Percentiles rank a stretch among this genome's conserved stretches.
Conservation (phyloP, 139 green algal species). For the Closterium sp. region DNA sequence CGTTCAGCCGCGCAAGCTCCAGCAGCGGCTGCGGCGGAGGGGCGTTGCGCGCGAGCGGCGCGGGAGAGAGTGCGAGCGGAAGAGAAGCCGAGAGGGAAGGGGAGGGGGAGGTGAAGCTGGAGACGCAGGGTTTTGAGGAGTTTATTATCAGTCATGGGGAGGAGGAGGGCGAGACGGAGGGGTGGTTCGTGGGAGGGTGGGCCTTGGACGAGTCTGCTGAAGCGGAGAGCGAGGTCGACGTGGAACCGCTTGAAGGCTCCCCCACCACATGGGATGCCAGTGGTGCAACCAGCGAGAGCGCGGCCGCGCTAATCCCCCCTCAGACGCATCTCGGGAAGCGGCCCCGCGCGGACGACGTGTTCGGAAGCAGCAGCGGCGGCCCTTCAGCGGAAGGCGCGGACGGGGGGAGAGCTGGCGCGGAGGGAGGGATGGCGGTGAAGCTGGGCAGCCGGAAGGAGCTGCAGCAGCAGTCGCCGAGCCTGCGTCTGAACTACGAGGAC, state of each 20-base stretch:
- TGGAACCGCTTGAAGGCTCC: neutral
- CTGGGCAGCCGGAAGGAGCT: neutral
- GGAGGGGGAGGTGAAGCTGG: neutral
- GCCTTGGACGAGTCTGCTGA: neutral
- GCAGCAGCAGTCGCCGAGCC: conserved; percentile 2
- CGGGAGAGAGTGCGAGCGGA: neutral
- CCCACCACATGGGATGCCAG: neutral
- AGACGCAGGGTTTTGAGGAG: neutral
- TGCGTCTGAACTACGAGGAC: conserved; percentile 41
- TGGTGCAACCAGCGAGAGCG: neutral
- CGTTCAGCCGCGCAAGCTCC: neutral
- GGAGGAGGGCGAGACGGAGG: neutral
- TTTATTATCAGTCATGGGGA: neutral
- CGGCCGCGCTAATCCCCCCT: neutral
- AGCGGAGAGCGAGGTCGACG: neutral
- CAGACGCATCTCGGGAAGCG: neutral
- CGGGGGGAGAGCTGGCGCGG: too few species aligned
- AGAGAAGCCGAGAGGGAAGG: neutral
- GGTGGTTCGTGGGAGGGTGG: neutral
- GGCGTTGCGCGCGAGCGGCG: neutral
- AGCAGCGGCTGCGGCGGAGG: neutral
- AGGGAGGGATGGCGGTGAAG: neutral
- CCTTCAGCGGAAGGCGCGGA: neutral
- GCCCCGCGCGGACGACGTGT: neutral
- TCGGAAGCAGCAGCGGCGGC: neutral